These are phyloP conservation scores for Mycosphaerella sp. DNA, from an alignment of 2,329 filamentous ascomycete species.

Conservation along the genomic window DNA sequence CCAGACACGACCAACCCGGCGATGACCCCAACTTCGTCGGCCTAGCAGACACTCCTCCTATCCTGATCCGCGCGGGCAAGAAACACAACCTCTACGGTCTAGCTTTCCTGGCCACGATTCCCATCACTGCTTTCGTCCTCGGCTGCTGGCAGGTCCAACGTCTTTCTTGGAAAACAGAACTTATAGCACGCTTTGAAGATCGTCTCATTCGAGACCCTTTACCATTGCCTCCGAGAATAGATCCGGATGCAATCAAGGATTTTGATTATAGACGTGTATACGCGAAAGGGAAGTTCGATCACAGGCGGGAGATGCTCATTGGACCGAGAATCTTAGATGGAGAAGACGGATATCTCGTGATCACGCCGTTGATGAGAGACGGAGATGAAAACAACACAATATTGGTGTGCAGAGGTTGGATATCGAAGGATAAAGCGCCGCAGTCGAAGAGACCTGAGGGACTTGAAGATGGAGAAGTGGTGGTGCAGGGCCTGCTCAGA, in stretches of 20 bases:
- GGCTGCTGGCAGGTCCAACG: constrained; percentile 95
- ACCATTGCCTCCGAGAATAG: constrained; percentile 75
- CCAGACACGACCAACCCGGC: constrained; percentile 56
- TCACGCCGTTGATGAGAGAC: constrained; percentile 79
- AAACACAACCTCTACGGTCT: constrained; percentile 55
- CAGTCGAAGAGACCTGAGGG: constrained; percentile 59
- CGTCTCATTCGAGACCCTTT: constrained; percentile 78
- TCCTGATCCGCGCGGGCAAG: constrained; percentile 67
- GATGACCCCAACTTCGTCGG: constrained; percentile 78
- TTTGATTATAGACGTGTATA: constrained; percentile 88
- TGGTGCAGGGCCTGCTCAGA: constrained; percentile 75
- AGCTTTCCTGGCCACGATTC: constrained; percentile 58
- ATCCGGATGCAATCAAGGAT: constrained; percentile 72
- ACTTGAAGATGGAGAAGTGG: constrained; percentile 64
- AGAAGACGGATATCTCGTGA: constrained; percentile 80
- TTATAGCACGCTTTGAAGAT: constrained; percentile 89
- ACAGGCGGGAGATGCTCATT: constrained; percentile 94
- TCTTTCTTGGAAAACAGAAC: constrained; percentile 85
- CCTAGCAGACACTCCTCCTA: constrained; percentile 77
- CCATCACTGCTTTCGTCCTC: constrained; percentile 80
- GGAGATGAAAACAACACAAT: constrained; percentile 53
- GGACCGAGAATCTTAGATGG: constrained; percentile 86
- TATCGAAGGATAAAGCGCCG: constrained; percentile 64
- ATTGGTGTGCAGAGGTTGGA: constrained; percentile 88
- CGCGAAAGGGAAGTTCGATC: constrained; percentile 66